phyloP scores from a whole-genome alignment of 306 rosid species.

The Medicago ruthenica region DNA sequence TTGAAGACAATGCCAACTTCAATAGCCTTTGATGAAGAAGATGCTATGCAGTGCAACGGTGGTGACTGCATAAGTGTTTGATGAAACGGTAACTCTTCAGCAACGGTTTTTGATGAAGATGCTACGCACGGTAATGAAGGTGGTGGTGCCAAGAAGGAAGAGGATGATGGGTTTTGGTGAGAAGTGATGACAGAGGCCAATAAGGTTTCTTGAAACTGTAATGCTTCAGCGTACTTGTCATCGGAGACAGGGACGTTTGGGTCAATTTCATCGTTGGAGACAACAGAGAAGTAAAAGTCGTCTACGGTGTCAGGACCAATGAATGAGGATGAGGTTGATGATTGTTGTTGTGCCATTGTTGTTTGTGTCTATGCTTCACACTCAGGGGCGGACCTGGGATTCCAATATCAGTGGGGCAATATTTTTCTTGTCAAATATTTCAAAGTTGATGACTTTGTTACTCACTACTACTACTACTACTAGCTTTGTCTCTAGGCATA shows the following conservation, averaged over 20 bases:
- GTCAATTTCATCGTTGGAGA: neutral
- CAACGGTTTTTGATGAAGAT: neutral
- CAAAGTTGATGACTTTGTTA: no score
- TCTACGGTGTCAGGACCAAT: constrained; percentile 30
- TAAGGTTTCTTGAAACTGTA: constrained; percentile 62
- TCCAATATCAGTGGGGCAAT: no score
- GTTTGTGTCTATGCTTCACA: neutral
- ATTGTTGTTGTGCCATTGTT: constrained; percentile 39
- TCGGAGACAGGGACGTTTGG: constrained; percentile 38
- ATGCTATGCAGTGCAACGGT: constrained; percentile 5
- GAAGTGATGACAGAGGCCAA: constrained; percentile 36
- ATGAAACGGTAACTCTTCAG: neutral
- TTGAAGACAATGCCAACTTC: neutral
- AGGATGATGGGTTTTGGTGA: constrained; percentile 1
- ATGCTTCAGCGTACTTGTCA: constrained; percentile 47
- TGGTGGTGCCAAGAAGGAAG: neutral
- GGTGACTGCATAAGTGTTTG: neutral
- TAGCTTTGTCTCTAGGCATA: no score
- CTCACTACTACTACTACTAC: no score
- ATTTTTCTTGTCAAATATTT: no score
- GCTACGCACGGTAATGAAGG: neutral
- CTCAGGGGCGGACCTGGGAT: no score
- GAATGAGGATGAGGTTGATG: neutral
- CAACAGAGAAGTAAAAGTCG: constrained; percentile 49
- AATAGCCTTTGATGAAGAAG: constrained; percentile 16